Percentiles rank a stretch among this genome's conserved stretches.
These are phyloP conservation scores for Decorospora gaudefroyi DNA, from an alignment of 2,329 filamentous ascomycete genomes.

Conservation along the genomic window DNA sequence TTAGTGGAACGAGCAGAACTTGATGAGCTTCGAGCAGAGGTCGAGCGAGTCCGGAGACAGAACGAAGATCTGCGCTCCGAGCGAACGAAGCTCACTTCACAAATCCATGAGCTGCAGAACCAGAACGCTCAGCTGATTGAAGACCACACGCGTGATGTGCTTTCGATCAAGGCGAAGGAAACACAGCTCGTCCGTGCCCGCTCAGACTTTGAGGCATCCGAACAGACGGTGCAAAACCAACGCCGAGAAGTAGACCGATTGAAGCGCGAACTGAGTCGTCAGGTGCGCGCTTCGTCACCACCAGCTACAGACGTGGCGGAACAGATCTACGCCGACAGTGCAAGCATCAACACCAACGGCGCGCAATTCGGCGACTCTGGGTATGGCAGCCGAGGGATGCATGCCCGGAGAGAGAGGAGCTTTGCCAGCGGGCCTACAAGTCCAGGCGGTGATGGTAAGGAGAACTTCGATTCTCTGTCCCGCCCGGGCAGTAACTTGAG, in stretches of 20 bases:
- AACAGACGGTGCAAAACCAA: slow-evolving; percentile 82
- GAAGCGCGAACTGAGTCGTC: slow-evolving; percentile 75
- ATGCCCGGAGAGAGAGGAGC: slow-evolving; percentile 36
- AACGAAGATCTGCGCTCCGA: slow-evolving; percentile 83
- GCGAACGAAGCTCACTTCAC: slow-evolving; percentile 77
- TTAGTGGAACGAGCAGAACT: slow-evolving; percentile 89
- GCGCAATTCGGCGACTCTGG: slow-evolving; percentile 43
- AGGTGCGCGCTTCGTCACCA: slow-evolving; percentile 60
- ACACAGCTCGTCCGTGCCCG: slow-evolving; percentile 92
- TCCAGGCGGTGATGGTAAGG: slow-evolving; percentile 53
- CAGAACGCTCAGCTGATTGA: slow-evolving; percentile 97
- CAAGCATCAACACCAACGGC: slow-evolving; percentile 57
- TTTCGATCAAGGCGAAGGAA: slow-evolving; percentile 98
- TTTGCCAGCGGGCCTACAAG: slow-evolving; percentile 39
- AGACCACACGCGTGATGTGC: slow-evolving; percentile 91
- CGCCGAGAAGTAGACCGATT: slow-evolving; percentile 88
- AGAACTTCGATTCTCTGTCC: slow-evolving; percentile 51
- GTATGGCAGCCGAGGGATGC: slow-evolving; percentile 50
- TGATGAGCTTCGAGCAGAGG: slow-evolving; percentile 81
- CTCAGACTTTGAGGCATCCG: slow-evolving; percentile 85
- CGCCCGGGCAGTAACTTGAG: slow-evolving; percentile 43
- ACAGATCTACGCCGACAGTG: slow-evolving; percentile 63
- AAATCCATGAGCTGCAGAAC: slow-evolving; percentile 92
- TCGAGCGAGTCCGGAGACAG: slow-evolving; percentile 74
- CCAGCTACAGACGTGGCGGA: slow-evolving; percentile 53